Evolutionary conservation across 2,329 filamentous ascomycete species (phyloP).

Genomic region (Aspergillus awamori): DNA sequence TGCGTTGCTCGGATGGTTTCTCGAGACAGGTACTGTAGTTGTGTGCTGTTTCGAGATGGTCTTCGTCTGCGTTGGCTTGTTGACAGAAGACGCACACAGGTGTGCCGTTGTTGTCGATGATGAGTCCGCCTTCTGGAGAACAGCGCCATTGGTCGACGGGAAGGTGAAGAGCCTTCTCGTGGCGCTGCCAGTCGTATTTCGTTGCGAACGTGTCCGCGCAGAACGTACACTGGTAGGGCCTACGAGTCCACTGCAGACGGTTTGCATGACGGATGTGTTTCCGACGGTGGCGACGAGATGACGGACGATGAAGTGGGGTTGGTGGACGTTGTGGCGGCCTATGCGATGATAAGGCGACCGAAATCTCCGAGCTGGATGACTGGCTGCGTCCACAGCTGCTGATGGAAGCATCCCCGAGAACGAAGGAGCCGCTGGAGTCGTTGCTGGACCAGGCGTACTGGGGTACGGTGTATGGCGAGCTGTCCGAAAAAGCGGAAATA

Average conservation of each 20-base stretch:
- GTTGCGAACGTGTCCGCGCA: constrained; percentile 49
- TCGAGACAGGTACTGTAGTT: constrained; percentile 59
- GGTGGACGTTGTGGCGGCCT: constrained; percentile 13
- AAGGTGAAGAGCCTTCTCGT: constrained; percentile 52
- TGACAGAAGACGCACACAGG: constrained; percentile 60
- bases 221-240: constrained; percentile 47
- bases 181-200: constrained; percentile 52
- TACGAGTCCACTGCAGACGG: background rate
- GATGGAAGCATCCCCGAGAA: constrained; percentile 52
- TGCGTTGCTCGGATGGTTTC: constrained; percentile 58
- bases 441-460: constrained; percentile 44
- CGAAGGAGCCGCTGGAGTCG: constrained; percentile 51
- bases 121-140: constrained; percentile 44
- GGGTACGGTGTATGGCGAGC: constrained; percentile 28
- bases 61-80: constrained; percentile 49
- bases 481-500: background rate
- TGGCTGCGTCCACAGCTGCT: constrained; percentile 54
- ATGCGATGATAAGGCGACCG: constrained; percentile 31
- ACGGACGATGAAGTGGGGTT: constrained; percentile 12
- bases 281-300: constrained; percentile 33
- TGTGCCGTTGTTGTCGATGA: constrained; percentile 35
- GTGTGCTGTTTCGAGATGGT: constrained; percentile 57
- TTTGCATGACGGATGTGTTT: background rate
- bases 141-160: constrained; percentile 60
- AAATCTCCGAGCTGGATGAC: constrained; percentile 54